phyloP scores from a whole-genome alignment of 73 alveolate species.

The Paramecium primaurelia region DNA sequence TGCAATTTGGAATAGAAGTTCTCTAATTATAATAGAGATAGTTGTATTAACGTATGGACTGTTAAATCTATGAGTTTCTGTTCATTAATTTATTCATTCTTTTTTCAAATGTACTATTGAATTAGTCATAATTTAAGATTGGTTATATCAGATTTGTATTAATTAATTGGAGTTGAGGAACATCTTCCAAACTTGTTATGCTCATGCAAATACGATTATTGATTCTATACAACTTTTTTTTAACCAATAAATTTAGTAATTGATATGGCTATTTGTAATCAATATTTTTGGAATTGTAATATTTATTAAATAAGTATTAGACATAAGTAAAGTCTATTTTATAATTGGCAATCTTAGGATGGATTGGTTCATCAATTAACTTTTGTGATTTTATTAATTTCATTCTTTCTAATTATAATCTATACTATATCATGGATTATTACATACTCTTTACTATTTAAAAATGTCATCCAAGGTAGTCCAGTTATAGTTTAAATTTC shows the following conservation, averaged over 20 bases:
- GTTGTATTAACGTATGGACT: neutral
- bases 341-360: conserved; percentile 1
- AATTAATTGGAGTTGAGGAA: neutral
- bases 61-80: neutral
- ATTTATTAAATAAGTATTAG: neutral
- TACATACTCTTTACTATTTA: neutral
- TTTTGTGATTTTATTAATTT: neutral
- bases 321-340: neutral
- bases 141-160: conserved; percentile 18
- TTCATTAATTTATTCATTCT: neutral
- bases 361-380: neutral
- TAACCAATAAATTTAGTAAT: neutral
- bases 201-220: neutral
- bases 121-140: neutral
- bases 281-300: neutral
- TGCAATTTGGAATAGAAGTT: neutral
- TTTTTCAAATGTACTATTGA: neutral
- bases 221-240: neutral
- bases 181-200: conserved; percentile 1
- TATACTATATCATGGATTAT: neutral
- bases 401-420: neutral
- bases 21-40: neutral
- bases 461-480: neutral
- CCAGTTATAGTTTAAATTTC: neutral
- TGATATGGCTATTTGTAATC: neutral